phyloP scores from a whole-genome alignment of 23 red algal genomes.

The Gracilaria caudata region DNA sequence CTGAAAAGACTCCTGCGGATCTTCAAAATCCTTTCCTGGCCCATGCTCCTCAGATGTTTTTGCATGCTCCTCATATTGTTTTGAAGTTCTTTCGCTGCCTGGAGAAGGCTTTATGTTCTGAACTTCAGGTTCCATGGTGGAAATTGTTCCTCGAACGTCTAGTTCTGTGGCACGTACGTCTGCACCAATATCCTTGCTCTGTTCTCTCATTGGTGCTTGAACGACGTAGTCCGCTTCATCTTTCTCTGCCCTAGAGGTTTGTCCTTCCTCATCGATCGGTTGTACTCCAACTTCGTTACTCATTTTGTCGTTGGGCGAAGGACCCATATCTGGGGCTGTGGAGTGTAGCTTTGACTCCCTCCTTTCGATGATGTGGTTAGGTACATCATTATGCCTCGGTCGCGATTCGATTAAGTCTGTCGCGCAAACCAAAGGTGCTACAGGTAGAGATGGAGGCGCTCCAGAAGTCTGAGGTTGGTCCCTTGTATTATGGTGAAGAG shows the following conservation, averaged over 20 bases:
- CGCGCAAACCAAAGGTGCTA: background rate
- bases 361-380: background rate
- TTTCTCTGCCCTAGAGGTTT: background rate
- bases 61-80: background rate
- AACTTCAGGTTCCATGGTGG: background rate
- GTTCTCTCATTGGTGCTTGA: background rate
- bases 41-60: background rate
- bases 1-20: conserved; percentile 9
- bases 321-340: no score
- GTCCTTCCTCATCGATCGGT: background rate
- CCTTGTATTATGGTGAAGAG: background rate
- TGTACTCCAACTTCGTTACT: background rate
- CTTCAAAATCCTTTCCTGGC: conserved; percentile 13
- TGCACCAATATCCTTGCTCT: background rate
- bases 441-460: background rate
- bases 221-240: background rate
- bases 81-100: background rate
- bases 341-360: background rate
- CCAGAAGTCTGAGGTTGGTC: background rate
- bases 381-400: background rate
- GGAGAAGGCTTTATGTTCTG: background rate
- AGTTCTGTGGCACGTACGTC: background rate
- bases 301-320: background rate
- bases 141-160: background rate
- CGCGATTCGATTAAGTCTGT: background rate